Evolutionary conservation across 129 eudicot genomes (phyloP), one percentile per base, ranked within the genome.

Genomic region (Flaveria linearis): DNA sequence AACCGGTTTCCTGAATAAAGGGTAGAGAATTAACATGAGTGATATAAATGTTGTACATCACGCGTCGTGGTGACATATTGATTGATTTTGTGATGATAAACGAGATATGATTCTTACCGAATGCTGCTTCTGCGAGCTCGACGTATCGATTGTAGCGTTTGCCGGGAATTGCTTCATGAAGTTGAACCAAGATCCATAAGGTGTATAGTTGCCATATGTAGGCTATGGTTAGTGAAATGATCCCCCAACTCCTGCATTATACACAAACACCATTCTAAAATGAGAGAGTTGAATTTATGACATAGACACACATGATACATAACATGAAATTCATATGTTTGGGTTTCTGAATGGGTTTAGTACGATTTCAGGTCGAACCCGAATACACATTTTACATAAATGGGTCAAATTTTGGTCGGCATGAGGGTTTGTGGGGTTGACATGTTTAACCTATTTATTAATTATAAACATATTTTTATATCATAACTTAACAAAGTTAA

Each of bases 111-210:
- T 33, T 75, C 88, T 85, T 68, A 89, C 97, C 97, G 60, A 92
- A 92, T 52, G 97, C 96, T 74, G 97, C 98, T 75, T 90, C 93
- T 1, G 98, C 90, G 25, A 93, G 93, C 82, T 91, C 97, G n/a
- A 91, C 91, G 39, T 93, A 93, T 80, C 98, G 80, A 76, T 91
- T 93, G 86, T 93, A 93, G 74, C 98, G 80, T 77, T 88, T 93
- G 41, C 98, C 97, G 0, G 97, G 97, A 72, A 88, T 92, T 73
- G 98, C 96, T 87, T 93, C 98, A 82, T 93, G 98, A 25, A 93
- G 91, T 84, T 93, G 98, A 78, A 93, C 97, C 42, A 65, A 91
- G 71, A 93, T 86, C 98, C 98, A 93, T 26, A 93, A 77, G 45
- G 98, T 93, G 85, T 93, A 93, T 50, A 93, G 80, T 81, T 93